Base-by-base conservation (phyloP, 2,329 filamentous ascomycete genomes). In the Alternaria infectoria region DNA sequence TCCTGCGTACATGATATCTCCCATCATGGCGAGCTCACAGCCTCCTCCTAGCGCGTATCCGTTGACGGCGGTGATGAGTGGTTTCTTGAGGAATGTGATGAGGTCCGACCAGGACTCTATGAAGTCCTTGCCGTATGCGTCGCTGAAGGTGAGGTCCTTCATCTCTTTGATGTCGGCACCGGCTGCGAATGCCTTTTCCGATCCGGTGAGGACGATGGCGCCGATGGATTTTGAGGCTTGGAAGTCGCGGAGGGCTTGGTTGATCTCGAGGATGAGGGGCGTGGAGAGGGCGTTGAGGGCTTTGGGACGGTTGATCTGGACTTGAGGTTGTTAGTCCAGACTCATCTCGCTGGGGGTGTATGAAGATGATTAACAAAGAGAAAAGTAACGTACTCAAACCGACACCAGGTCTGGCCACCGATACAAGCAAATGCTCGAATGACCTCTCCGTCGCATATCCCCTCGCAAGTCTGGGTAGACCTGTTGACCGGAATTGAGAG, bases 121-220 rank as follows among this genome's bases (percentile, higher is more conserved):
- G 81, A 99, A 99, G 77, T 96, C 93, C 70, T 85, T 89, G 51
- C 89, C 91, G 84, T 97, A 98, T 43, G 96, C 95, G 69, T 90
- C 85, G 67, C 92, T 88, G 83, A 99, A 99, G 59, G 90, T 94
- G 43, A 97, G 88, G 64, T 93, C 90, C 28, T 93, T 92, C 96
- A 99, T 99, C 83, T 99, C 96, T 82, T 98, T 98, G 85, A 99
- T 99, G 81, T 99, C 96, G 65, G 96, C 96, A 55, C 96, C 96
- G 47, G 96, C 86, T 79, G 74, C 79, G 59, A 81, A 99, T 45
- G 95, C 94, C 81, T 91, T 93, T 69, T 93, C 86, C 49, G 91
- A 96, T 59, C 96, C 96, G 1, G 96, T 97, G 62, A 99, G 85
- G 62, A 99, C 78, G 43, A 80, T 75, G 59, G 78, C 78, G 57